phyloP scores from a whole-genome alignment of 2,329 filamentous ascomycete species.

The Scedosporium aurantiacum region DNA sequence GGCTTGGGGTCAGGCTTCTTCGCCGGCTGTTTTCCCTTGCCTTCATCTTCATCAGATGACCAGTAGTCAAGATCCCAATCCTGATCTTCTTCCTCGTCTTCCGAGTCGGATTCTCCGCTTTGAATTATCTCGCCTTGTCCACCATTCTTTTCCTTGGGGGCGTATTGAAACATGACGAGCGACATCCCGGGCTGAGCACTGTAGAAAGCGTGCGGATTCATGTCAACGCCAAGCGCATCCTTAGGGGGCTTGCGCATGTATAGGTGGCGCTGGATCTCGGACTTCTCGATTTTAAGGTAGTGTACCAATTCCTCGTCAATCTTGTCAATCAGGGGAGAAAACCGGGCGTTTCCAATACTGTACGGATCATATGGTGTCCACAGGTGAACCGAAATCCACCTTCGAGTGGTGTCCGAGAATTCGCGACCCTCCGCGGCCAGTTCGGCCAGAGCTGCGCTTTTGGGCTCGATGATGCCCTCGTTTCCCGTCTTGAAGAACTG shows the following conservation, averaged over 20 bases:
- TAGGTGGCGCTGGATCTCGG: background rate
- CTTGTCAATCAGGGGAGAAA: background rate
- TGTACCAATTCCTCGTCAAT: background rate
- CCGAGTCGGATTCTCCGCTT: background rate
- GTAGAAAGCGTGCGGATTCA: background rate
- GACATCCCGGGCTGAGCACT: background rate
- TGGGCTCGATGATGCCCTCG: background rate
- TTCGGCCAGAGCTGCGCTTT: background rate
- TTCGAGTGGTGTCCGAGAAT: background rate
- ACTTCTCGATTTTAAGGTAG: background rate
- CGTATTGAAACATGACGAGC: constrained; percentile 3
- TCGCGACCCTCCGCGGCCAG: background rate
- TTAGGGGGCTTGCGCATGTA: background rate
- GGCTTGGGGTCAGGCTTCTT: background rate
- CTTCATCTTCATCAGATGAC: background rate
- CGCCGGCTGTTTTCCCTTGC: background rate
- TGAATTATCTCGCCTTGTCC: background rate
- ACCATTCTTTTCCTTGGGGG: background rate
- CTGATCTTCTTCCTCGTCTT: background rate
- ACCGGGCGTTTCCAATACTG: no score
- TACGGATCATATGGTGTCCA: background rate
- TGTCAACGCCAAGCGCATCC: background rate
- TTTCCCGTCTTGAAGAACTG: constrained; percentile 1
- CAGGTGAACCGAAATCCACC: constrained; percentile 1
- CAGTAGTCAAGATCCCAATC: background rate